phyloP scores from a whole-genome alignment of 179 eudicot genomes.

The Spergularia azorica region DNA sequence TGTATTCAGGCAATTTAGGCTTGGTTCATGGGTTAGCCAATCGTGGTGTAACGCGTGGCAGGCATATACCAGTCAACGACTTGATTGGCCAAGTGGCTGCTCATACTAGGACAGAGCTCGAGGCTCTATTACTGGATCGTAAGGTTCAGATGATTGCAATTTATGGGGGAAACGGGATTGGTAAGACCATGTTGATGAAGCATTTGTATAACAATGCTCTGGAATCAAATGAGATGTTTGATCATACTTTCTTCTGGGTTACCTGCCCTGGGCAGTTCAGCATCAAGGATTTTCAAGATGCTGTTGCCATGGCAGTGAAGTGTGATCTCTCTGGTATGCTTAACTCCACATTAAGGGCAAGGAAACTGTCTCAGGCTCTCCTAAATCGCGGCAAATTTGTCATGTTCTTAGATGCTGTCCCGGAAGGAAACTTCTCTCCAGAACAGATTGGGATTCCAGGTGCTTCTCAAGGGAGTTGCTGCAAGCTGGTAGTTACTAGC shows the following conservation, averaged over 20 bases:
- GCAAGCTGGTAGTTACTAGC: conserved; percentile 22
- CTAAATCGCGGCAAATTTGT: conserved; percentile 17
- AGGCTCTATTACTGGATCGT: background rate
- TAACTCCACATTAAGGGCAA: conserved; percentile 1
- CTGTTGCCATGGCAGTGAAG: conserved; percentile 16
- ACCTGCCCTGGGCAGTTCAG: conserved; percentile 9
- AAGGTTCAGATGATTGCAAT: conserved; percentile 9
- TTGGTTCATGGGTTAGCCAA: too few relatives aligned
- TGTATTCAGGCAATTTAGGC: too few relatives aligned
- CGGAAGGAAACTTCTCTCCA: background rate
- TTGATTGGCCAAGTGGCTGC: conserved; percentile 13
- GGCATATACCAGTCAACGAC: conserved; percentile 6
- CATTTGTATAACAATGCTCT: conserved; percentile 12
- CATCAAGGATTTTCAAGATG: conserved; percentile 20
- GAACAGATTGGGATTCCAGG: conserved; percentile 16
- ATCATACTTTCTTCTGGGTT: conserved; percentile 16
- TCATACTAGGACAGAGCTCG: background rate
- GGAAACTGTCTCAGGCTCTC: background rate
- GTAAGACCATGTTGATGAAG: conserved; percentile 25
- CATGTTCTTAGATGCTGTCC: conserved; percentile 23
- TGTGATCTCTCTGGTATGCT: conserved; percentile 7
- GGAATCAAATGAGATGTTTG: conserved; percentile 5
- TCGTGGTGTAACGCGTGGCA: too few relatives aligned
- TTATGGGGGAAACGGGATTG: conserved; percentile 8
- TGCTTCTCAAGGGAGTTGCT: conserved; percentile 18